These are phyloP conservation scores for Platismatia glauca DNA, from an alignment of 495 filamentous ascomycete genomes.

Conservation along the genomic window DNA sequence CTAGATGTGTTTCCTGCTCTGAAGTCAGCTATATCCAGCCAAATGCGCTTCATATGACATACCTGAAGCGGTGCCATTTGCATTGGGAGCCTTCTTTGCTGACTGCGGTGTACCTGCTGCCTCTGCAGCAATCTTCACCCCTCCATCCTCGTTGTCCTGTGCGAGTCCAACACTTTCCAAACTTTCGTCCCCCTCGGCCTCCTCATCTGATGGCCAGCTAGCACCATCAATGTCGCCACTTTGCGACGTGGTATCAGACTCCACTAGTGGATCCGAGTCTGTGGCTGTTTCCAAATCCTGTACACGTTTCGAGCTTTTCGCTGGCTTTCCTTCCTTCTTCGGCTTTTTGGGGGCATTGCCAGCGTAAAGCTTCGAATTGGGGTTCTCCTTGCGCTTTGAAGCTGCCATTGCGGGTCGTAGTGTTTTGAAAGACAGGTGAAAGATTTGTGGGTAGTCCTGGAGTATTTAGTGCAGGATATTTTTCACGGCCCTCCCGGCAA, in stretches of 20 bases:
- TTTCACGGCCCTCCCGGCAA: slow-evolving; percentile 2
- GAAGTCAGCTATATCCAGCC: background rate
- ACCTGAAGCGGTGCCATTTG: background rate
- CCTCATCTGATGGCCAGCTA: slow-evolving; percentile 28
- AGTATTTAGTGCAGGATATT: background rate
- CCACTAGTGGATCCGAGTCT: slow-evolving; percentile 25
- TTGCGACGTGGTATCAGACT: slow-evolving; percentile 24
- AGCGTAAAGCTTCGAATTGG: background rate
- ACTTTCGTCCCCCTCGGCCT: slow-evolving; percentile 31
- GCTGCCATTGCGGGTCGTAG: background rate
- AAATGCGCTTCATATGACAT: background rate
- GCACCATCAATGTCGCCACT: slow-evolving; percentile 24
- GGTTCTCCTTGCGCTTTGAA: slow-evolving; percentile 15
- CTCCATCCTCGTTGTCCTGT: slow-evolving; percentile 27
- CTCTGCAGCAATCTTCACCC: slow-evolving; percentile 15
- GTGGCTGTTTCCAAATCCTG: slow-evolving; percentile 16
- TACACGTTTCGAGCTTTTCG: background rate
- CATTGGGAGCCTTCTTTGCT: slow-evolving; percentile 27
- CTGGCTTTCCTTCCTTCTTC: slow-evolving; percentile 4
- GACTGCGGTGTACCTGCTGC: slow-evolving; percentile 14
- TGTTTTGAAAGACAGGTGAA: background rate
- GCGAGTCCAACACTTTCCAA: slow-evolving; percentile 24
- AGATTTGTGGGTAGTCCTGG: background rate
- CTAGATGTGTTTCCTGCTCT: slow-evolving; percentile 43
- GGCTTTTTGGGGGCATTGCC: slow-evolving; percentile 11